Evolutionary conservation across 371 early-diverging fungal species (phyloP).

Genomic region (Syncephalastrum contaminatum): DNA sequence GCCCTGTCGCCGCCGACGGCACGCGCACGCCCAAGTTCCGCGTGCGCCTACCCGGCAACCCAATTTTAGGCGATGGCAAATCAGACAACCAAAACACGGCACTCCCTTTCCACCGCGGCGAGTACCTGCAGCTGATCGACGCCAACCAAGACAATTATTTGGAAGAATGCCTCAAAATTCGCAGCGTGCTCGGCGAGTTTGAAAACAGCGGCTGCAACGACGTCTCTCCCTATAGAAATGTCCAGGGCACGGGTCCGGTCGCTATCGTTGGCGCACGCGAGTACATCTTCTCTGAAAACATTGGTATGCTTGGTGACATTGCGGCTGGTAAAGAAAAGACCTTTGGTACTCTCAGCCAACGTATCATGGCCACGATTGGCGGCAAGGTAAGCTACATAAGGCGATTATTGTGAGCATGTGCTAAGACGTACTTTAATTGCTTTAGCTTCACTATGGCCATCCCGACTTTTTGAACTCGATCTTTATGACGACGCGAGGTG

Average conservation of each 20-base stretch:
- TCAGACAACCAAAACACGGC: slow-evolving; percentile 89
- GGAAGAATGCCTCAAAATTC: slow-evolving; percentile 87
- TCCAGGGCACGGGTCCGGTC: slow-evolving; percentile 63
- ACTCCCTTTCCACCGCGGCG: slow-evolving; percentile 83
- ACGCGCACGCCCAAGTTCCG: slow-evolving; percentile 71
- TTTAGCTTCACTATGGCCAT: slow-evolving; percentile 82
- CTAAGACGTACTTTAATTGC: neutral
- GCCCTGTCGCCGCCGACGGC: slow-evolving; percentile 59
- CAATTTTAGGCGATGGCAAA: slow-evolving; percentile 94
- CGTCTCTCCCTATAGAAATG: slow-evolving; percentile 65
- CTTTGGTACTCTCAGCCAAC: slow-evolving; percentile 87
- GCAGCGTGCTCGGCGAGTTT: slow-evolving; percentile 85
- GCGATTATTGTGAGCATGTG: neutral
- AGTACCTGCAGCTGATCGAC: slow-evolving; percentile 83
- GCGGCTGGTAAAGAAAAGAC: slow-evolving; percentile 92
- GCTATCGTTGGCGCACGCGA: slow-evolving; percentile 94
- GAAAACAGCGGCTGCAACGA: slow-evolving; percentile 60
- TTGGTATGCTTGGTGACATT: slow-evolving; percentile 87
- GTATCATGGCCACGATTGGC: slow-evolving; percentile 84
- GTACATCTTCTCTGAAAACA: slow-evolving; percentile 87
- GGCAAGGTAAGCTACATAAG: slow-evolving; percentile 49
- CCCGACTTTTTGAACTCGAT: slow-evolving; percentile 90
- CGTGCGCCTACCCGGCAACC: slow-evolving; percentile 83
- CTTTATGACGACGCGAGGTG: slow-evolving; percentile 88
- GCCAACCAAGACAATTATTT: slow-evolving; percentile 93